These are phyloP conservation scores for Xylaria sp. DNA, from an alignment of 2,329 filamentous ascomycete species.

Conservation along the genomic window DNA sequence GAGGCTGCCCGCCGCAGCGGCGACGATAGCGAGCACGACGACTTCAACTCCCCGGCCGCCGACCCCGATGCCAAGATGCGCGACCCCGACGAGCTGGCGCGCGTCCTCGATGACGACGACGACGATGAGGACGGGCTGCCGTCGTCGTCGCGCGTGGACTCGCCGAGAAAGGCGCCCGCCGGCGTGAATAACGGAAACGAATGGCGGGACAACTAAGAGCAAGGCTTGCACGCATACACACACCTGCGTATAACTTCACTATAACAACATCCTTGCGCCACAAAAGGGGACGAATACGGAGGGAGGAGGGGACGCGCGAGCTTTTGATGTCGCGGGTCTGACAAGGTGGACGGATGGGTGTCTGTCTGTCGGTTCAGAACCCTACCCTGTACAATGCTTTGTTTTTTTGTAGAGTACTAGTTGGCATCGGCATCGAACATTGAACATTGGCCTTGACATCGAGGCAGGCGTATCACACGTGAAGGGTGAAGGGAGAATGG, in stretches of 20 bases:
- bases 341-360: too few species aligned
- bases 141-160: constrained; percentile 17
- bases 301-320: neutral
- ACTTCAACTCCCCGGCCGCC: constrained; percentile 47
- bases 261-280: neutral
- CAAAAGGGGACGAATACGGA: neutral
- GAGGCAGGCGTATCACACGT: too few species aligned
- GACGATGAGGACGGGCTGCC: constrained; percentile 46
- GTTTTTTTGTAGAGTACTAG: too few species aligned
- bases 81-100: constrained; percentile 67
- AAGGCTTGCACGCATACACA: neutral
- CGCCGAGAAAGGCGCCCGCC: constrained; percentile 18
- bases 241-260: neutral
- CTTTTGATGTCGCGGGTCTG: neutral
- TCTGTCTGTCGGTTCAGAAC: neutral
- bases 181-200: constrained; percentile 36
- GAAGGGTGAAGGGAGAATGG: too few species aligned
- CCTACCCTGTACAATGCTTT: too few species aligned
- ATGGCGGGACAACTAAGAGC: constrained; percentile 31
- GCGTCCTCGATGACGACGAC: constrained; percentile 61
- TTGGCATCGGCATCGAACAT: too few species aligned
- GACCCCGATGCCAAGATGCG: constrained; percentile 69
- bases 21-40: constrained; percentile 48
- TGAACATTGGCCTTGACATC: too few species aligned
- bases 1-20: constrained; percentile 42